These are phyloP conservation scores for Corylus avellana DNA, from an alignment of 306 rosid genomes.

Conservation along the genomic window DNA sequence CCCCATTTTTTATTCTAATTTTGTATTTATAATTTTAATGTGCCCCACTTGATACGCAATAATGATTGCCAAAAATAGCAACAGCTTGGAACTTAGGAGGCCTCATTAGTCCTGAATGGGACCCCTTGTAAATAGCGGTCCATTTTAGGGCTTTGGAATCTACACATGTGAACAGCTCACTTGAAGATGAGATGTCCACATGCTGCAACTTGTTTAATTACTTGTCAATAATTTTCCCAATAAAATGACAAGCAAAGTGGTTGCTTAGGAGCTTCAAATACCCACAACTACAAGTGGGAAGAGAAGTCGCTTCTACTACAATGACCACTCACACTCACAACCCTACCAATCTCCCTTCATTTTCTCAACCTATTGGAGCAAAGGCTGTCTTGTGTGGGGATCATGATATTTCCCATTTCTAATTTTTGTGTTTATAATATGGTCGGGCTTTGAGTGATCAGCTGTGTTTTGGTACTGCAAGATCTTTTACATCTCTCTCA, in stretches of 20 bases:
- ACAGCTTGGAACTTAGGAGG: constrained; percentile 1
- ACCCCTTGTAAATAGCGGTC: constrained; percentile 25
- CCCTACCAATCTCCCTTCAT: not conserved
- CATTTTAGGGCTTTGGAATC: constrained; percentile 34
- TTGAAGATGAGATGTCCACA: constrained; percentile 43
- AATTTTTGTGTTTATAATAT: no score
- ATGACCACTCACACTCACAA: not conserved
- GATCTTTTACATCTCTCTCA: no score
- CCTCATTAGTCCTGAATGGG: not conserved
- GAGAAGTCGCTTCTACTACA: constrained; percentile 18
- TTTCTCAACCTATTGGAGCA: not conserved
- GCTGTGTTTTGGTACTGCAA: no score
- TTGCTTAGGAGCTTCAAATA: constrained; percentile 32
- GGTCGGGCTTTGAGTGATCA: no score
- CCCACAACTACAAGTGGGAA: constrained; percentile 32
- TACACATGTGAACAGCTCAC: constrained; percentile 57
- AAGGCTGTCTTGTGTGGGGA: no score
- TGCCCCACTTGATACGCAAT: constrained; percentile 1
- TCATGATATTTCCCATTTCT: no score
- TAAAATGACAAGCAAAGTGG: constrained; percentile 22
- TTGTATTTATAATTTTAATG: not conserved
- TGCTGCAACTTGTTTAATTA: constrained; percentile 10
- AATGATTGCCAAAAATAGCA: constrained; percentile 20
- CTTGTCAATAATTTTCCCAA: constrained; percentile 24
- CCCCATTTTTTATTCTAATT: not conserved